phyloP scores from a whole-genome alignment of 768 basidiomycete species.

The Collybiopsis confluens region DNA sequence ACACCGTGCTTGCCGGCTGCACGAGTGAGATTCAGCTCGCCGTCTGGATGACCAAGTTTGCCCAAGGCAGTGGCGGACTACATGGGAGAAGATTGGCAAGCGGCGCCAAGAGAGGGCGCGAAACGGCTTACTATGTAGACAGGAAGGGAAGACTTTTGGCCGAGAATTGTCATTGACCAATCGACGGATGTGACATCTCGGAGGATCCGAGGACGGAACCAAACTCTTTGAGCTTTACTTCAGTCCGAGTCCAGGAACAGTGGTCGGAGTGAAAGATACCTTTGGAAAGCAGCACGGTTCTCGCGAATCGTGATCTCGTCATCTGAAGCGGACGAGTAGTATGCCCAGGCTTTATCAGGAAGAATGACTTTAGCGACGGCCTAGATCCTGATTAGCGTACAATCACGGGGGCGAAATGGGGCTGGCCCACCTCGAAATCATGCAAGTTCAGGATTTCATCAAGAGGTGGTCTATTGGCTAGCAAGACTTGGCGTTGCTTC shows the following conservation, averaged over 20 bases:
- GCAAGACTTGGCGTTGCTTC: conserved; percentile 58
- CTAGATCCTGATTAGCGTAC: conserved; percentile 28
- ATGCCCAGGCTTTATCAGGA: conserved; percentile 90
- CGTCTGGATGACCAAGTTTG: conserved; percentile 94
- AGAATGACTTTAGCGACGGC: conserved; percentile 83
- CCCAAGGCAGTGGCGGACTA: conserved; percentile 82
- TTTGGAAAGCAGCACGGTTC: conserved; percentile 88
- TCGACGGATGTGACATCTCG: conserved; percentile 83
- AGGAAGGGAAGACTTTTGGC: conserved; percentile 69
- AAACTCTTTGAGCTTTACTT: conserved; percentile 44
- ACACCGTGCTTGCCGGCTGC: conserved; percentile 79
- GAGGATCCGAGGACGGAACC: conserved; percentile 88
- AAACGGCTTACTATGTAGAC: conserved; percentile 62
- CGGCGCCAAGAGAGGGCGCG: neutral
- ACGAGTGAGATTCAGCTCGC: conserved; percentile 85
- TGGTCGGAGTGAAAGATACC: conserved; percentile 34
- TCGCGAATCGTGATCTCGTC: conserved; percentile 90
- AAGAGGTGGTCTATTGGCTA: conserved; percentile 64
- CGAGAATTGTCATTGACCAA: conserved; percentile 80
- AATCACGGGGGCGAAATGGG: neutral
- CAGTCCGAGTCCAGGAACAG: neutral
- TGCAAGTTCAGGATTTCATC: conserved; percentile 85
- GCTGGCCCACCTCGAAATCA: conserved; percentile 76
- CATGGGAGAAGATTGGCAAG: neutral
- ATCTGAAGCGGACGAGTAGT: conserved; percentile 92